Evolutionary conservation across 257 asterid genomes (phyloP).

Genomic region (Misopates orontium): DNA sequence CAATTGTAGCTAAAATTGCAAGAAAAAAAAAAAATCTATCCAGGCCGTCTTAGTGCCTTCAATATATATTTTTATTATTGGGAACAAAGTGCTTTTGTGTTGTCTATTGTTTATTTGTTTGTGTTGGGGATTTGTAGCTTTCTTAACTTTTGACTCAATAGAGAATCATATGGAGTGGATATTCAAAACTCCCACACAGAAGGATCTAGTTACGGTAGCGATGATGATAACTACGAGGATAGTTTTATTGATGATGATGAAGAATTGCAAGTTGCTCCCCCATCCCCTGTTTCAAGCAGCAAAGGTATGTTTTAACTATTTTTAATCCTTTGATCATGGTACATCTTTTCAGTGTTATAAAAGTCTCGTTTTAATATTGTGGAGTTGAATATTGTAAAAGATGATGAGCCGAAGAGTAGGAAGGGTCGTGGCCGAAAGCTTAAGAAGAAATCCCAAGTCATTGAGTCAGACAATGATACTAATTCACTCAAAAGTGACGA

Average conservation of each 20-base stretch:
- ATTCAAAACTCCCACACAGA: constrained; percentile 63
- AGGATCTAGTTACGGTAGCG: constrained; percentile 48
- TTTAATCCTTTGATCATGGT: constrained; percentile 1
- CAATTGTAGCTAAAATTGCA: not conserved
- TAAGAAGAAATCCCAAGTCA: constrained; percentile 46
- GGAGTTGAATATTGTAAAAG: constrained; percentile 28
- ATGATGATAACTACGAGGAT: constrained; percentile 72
- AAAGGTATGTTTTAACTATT: constrained; percentile 40
- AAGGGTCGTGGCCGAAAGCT: constrained; percentile 36
- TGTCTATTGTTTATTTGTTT: constrained; percentile 8
- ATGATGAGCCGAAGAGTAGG: constrained; percentile 27
- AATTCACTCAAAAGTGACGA: constrained; percentile 43
- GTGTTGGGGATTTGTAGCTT: constrained; percentile 24
- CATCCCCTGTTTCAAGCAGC: constrained; percentile 45
- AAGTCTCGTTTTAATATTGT: too few relatives aligned
- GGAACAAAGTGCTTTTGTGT: too few relatives aligned
- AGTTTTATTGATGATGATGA: constrained; percentile 74
- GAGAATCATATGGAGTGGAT: constrained; percentile 88
- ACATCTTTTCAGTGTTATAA: constrained; percentile 4
- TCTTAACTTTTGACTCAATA: constrained; percentile 48
- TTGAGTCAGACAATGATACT: constrained; percentile 55
- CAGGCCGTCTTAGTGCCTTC: constrained; percentile 6
- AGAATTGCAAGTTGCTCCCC: constrained; percentile 35
- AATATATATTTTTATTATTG: constrained; percentile 9
- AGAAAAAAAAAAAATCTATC: not conserved